These are phyloP conservation scores for Plasmodium vivax DNA, from an alignment of 169 alveolate genomes.

Conservation along the genomic window DNA sequence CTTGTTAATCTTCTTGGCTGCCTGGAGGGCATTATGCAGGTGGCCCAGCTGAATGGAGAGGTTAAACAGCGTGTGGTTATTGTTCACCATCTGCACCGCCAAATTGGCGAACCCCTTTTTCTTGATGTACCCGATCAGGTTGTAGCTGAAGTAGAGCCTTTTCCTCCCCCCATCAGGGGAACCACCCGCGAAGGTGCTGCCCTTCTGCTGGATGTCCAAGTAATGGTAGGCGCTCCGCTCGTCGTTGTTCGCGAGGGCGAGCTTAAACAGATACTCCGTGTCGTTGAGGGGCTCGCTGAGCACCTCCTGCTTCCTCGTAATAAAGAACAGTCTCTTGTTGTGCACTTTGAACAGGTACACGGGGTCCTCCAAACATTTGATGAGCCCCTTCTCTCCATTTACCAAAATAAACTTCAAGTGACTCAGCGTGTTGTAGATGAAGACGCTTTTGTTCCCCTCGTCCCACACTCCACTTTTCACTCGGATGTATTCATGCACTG, in stretches of 20 bases:
- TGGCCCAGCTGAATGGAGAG: constrained; percentile 78
- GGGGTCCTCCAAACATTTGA: constrained; percentile 64
- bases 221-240: constrained; percentile 37
- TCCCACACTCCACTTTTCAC: constrained; percentile 85
- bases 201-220: background rate
- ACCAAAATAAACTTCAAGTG: constrained; percentile 39
- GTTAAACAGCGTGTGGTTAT: constrained; percentile 79
- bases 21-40: constrained; percentile 78
- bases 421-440: constrained; percentile 77
- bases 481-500: constrained; percentile 71
- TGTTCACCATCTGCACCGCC: constrained; percentile 79
- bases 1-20: constrained; percentile 80
- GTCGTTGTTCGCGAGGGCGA: constrained; percentile 44
- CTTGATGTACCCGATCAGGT: constrained; percentile 78
- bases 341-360: constrained; percentile 57
- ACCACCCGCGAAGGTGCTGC: background rate
- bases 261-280: constrained; percentile 48
- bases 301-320: constrained; percentile 29
- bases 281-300: constrained; percentile 18
- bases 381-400: constrained; percentile 68
- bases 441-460: constrained; percentile 62
- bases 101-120: constrained; percentile 78
- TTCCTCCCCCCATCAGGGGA: constrained; percentile 69
- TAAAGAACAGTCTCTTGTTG: constrained; percentile 31
- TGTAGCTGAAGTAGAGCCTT: constrained; percentile 74